Evolutionary conservation across 345 rosid genomes (phyloP), one percentile per base, ranked within the genome.

Genomic region (Combretum micranthum): DNA sequence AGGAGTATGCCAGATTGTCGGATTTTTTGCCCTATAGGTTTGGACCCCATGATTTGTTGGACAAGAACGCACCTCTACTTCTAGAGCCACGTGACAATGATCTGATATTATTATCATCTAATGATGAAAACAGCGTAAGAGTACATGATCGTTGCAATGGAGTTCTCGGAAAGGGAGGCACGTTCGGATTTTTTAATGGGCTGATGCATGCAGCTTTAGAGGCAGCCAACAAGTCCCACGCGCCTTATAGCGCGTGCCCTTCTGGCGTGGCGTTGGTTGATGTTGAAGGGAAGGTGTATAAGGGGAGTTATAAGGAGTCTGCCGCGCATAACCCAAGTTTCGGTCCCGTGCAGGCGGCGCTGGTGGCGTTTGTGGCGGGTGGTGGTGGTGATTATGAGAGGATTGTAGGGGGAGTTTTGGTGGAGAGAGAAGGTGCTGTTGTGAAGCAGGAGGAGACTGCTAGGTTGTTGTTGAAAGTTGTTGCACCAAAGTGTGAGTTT

Each of bases 261-360:
- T 93, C 99, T 32, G 97, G 99, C 50, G 79, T 85, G 44, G 84
- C 90, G 59, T 47, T 93, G 71, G 61, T 75, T 76, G 99, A 89
- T 56, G 63, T 74, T 18, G 87, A 82, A 12, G 99, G 99, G 55
- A 87, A 65, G 66, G 73, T 93, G 42, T 89, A 82, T 56, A 69
- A 69, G 46, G 99, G 99, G 17, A 82, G 88, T 57, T 93, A 93
- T 53, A 72, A 64, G 80, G 99, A 93, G 67, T 93, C 99, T 2
- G 99, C 96, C 13, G 99, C 99, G 14, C 79, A 80, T 75, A 93
- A 89, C 52, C 99, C 99, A 0, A 93, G 97, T 69, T n/a, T 93
- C 56, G 95, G 97, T 1, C 99, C 97, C 4, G 75, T 84, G 16
- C 99, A 93, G 77, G 95, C 95, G 62, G 96, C 99, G 68, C 16